A percentile compares a stretch with the other conserved stretches of the same genome.
phyloP scores from a whole-genome alignment of 2,329 filamentous ascomycete species.

The Hortaea sp. region DNA sequence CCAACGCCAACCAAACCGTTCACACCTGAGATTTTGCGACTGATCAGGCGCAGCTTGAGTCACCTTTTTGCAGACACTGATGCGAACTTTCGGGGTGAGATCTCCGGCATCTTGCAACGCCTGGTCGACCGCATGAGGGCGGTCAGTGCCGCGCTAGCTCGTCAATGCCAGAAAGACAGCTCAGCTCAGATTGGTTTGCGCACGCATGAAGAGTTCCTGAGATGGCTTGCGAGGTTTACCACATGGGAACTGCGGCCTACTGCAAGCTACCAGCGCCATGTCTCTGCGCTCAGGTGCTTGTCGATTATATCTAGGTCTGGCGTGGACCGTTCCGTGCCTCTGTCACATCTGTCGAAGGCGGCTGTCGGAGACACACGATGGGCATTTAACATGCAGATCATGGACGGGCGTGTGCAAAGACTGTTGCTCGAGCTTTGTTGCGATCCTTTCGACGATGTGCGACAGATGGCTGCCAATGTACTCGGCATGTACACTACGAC shows the following conservation, averaged over 20 bases:
- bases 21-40: constrained; percentile 48
- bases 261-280: constrained; percentile 82
- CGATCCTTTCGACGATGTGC: constrained; percentile 88
- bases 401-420: constrained; percentile 40
- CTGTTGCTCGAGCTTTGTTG: constrained; percentile 68
- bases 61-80: constrained; percentile 75
- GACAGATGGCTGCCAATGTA: constrained; percentile 43
- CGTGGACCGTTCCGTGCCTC: constrained; percentile 43
- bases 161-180: constrained; percentile 5
- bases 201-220: constrained; percentile 45
- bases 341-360: constrained; percentile 33
- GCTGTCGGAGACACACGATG: constrained; percentile 41
- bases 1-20: constrained; percentile 66
- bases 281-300: constrained; percentile 65
- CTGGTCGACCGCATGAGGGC: constrained; percentile 68
- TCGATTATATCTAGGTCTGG: constrained; percentile 58
- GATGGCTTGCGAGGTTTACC: constrained; percentile 65
- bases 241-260: constrained; percentile 65
- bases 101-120: constrained; percentile 63
- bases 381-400: constrained; percentile 38
- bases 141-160: constrained; percentile 46
- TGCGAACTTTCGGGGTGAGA: constrained; percentile 73
- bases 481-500: constrained; percentile 22
- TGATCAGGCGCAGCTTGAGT: constrained; percentile 56
- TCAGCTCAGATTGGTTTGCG: background rate